Evolutionary conservation across 768 basidiomycete species (phyloP).

Genomic region (Leccinum sublutescens): DNA sequence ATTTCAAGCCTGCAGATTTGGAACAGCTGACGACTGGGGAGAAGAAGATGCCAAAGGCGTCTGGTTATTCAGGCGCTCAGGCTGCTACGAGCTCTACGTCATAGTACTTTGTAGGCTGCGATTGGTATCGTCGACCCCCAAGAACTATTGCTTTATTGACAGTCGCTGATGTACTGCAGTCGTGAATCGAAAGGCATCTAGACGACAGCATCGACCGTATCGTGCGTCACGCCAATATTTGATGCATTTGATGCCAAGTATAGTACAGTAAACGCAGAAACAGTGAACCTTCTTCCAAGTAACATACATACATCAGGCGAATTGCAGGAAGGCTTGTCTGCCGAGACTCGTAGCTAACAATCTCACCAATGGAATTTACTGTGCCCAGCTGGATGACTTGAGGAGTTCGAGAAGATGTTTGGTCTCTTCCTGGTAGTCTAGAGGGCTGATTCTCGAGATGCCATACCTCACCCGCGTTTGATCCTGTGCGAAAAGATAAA

Average conservation of each 20-base stretch:
- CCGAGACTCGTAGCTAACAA: neutral
- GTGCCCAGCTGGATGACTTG: conserved; percentile 53
- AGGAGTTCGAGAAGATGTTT: conserved; percentile 58
- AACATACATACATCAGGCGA: conserved; percentile 5
- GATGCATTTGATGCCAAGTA: neutral
- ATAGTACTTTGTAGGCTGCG: neutral
- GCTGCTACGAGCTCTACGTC: conserved; percentile 9
- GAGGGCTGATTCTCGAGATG: conserved; percentile 59
- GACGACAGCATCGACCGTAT: neutral
- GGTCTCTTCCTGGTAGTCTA: conserved; percentile 73
- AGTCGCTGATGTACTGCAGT: neutral
- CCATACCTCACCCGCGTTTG: conserved; percentile 79
- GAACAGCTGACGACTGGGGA: conserved; percentile 79
- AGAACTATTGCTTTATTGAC: neutral
- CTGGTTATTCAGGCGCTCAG: conserved; percentile 34
- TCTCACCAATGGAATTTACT: conserved; percentile 13
- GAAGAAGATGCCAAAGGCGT: conserved; percentile 91
- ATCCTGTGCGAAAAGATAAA: conserved; percentile 49
- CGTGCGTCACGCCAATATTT: neutral
- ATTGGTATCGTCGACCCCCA: neutral
- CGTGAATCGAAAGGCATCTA: neutral
- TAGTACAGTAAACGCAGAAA: neutral
- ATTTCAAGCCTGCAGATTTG: conserved; percentile 84
- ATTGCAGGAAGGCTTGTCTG: neutral
- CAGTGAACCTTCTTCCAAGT: neutral